phyloP scores from a whole-genome alignment of 2,329 filamentous ascomycete species.

The Exophiala oligosperma region DNA sequence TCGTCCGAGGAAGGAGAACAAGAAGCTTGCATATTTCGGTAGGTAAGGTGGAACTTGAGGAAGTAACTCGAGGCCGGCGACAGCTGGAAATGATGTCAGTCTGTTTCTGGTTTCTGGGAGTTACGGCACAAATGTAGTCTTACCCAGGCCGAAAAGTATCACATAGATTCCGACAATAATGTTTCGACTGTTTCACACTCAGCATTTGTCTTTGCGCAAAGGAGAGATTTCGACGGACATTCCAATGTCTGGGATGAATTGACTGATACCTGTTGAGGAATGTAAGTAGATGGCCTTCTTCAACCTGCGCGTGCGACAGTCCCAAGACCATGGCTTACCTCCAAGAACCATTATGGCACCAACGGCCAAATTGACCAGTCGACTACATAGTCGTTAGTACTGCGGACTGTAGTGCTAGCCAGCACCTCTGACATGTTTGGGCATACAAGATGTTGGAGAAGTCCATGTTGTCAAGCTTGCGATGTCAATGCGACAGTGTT shows the following conservation, averaged over 20 bases:
- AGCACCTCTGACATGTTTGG: background rate
- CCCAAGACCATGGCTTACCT: constrained; percentile 51
- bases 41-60: constrained; percentile 83
- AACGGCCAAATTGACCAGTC: constrained; percentile 88
- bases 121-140: constrained; percentile 32
- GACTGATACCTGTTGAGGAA: constrained; percentile 38
- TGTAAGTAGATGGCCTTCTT: constrained; percentile 32
- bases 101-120: background rate
- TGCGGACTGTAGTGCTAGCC: background rate
- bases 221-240: constrained; percentile 31
- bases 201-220: constrained; percentile 11
- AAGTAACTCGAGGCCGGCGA: constrained; percentile 78
- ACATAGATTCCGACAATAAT: constrained; percentile 84
- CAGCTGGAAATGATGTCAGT: constrained; percentile 49
- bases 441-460: constrained; percentile 88
- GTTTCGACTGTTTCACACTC: constrained; percentile 54
- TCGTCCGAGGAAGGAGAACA: constrained; percentile 95
- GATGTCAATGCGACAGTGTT: background rate
- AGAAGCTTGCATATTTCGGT: constrained; percentile 91
- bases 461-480: constrained; percentile 64
- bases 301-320: background rate
- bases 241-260: constrained; percentile 43
- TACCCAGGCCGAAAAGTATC: constrained; percentile 85
- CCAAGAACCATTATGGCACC: constrained; percentile 86
- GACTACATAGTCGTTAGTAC: constrained; percentile 55